A percentile compares a stretch with the other conserved stretches of the same genome.
Conservation (phyloP, 805 yeast species). For the Suhomyces vadensis region DNA sequence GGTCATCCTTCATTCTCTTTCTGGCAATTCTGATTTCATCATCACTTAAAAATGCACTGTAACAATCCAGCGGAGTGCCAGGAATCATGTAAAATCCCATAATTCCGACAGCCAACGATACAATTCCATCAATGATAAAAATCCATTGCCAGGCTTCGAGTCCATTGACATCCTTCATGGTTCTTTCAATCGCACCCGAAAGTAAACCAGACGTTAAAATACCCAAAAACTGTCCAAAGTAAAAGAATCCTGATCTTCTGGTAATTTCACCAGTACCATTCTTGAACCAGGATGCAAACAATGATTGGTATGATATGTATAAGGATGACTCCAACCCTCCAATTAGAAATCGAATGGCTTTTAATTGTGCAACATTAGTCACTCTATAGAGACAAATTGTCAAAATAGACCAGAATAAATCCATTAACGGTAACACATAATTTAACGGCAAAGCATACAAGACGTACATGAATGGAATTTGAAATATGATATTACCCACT, state of each 20-base stretch:
- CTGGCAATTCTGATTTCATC: conserved; percentile 58
- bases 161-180: conserved; percentile 3
- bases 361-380: conserved; percentile 18
- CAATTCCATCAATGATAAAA: conserved; percentile 25
- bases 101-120: conserved; percentile 22
- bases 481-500: conserved; percentile 25
- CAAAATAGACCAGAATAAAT: conserved; percentile 21
- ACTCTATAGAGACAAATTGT: conserved; percentile 20
- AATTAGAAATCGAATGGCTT: conserved; percentile 21
- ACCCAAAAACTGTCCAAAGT: conserved; percentile 33
- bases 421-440: conserved; percentile 21
- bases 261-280: conserved; percentile 45
- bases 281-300: conserved; percentile 55
- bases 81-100: conserved; percentile 23
- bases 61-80: conserved; percentile 36
- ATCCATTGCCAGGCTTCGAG: conserved; percentile 24
- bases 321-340: conserved; percentile 20
- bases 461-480: conserved; percentile 25
- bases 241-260: conserved; percentile 28
- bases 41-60: conserved; percentile 53
- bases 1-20: conserved; percentile 24
- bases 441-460: conserved; percentile 22
- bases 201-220: conserved; percentile 30
- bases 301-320: conserved; percentile 13
- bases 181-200: conserved; percentile 19